Evolutionary conservation across 345 rosid species (phyloP).

Genomic region (Pelargonium nanum): DNA sequence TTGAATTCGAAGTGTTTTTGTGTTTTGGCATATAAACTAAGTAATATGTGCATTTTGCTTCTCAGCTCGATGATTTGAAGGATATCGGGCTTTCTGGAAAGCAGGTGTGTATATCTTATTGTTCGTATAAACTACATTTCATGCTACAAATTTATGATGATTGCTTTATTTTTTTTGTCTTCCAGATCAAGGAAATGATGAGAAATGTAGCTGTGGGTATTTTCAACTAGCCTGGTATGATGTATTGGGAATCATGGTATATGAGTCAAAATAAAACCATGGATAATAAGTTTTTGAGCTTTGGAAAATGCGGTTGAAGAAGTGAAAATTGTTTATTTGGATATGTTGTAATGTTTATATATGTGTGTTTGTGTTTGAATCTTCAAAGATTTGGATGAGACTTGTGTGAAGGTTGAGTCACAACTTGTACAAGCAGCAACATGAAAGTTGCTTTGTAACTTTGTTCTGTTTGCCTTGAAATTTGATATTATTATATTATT

Average conservation of each 20-base stretch:
- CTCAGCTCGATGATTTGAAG: constrained; percentile 60
- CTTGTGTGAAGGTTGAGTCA: background rate
- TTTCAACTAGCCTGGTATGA: constrained; percentile 13
- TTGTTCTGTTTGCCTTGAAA: background rate
- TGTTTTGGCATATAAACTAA: background rate
- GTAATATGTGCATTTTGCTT: background rate
- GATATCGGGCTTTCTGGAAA: constrained; percentile 64
- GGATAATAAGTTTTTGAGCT: background rate
- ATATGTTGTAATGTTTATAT: too few species aligned
- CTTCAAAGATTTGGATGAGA: background rate
- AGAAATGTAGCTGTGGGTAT: constrained; percentile 22
- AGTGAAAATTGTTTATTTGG: too few species aligned
- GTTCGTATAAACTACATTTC: background rate
- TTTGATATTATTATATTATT: background rate
- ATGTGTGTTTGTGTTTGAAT: background rate
- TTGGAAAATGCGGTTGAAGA: background rate
- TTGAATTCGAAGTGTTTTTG: constrained; percentile 3
- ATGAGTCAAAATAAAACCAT: background rate
- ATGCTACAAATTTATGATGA: background rate
- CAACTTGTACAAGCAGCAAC: background rate
- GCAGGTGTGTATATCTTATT: constrained; percentile 33
- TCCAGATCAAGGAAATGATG: constrained; percentile 31
- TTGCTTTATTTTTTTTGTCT: background rate
- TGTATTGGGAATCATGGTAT: background rate
- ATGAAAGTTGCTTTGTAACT: background rate